These are phyloP conservation scores for Ambispora gerdemannii DNA, from an alignment of 192 early-diverging fungal genomes.

Conservation along the genomic window DNA sequence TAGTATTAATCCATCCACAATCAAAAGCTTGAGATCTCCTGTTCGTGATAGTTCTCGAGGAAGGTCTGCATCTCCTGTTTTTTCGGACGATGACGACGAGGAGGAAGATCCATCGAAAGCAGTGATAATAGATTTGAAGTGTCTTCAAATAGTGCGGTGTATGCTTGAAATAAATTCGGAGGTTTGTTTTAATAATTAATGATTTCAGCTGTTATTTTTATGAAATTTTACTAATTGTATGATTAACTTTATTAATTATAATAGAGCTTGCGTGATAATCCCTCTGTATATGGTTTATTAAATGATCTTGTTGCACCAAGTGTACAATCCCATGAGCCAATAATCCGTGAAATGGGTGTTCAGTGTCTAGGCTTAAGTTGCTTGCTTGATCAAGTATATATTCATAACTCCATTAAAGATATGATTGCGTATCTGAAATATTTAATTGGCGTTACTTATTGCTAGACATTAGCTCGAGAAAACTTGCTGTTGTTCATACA, in stretches of 20 bases:
- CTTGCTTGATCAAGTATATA: conserved; percentile 62
- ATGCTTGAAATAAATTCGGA: conserved; percentile 67
- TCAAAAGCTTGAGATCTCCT: neutral
- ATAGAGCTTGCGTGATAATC: conserved; percentile 62
- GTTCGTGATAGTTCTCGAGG: neutral
- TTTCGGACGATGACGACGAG: neutral
- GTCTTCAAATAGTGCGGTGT: conserved; percentile 27
- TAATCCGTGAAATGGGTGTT: conserved; percentile 73
- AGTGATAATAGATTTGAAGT: neutral
- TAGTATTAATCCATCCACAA: neutral
- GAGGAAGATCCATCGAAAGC: neutral
- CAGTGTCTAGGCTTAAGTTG: conserved; percentile 82
- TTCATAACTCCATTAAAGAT: no score
- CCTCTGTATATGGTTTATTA: conserved; percentile 70
- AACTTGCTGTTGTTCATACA: conserved; percentile 73
- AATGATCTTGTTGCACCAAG: conserved; percentile 72
- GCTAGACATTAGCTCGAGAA: conserved; percentile 63
- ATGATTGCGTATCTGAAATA: no score
- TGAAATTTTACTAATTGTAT: neutral
- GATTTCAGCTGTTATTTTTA: neutral
- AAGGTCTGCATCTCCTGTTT: neutral
- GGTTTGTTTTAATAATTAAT: conserved; percentile 33
- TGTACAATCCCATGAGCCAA: conserved; percentile 60
- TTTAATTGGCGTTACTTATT: no score
- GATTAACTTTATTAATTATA: neutral